Evolutionary conservation across 1,139 yeast species (phyloP), one percentile per base, ranked within the genome.

Genomic region (Diutina pseudorugosa): DNA sequence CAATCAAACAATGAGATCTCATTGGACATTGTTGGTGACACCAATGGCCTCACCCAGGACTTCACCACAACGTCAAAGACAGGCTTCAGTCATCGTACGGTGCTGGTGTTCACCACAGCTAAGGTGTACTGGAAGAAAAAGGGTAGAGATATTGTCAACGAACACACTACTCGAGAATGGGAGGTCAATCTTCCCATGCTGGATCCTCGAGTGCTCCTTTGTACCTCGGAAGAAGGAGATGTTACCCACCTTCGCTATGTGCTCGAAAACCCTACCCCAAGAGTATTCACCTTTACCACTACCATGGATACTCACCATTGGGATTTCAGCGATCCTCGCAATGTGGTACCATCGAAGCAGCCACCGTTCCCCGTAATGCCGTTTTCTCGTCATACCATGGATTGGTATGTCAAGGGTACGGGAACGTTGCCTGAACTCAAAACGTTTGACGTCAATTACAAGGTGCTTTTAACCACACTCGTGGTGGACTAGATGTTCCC

Each of bases 351-450:
- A 8, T 27, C 27, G 6, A 45, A 45, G 14, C 49, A 45, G 8
- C 49, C 41, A 6, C 49, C 49, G n/a, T 45, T 45, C 25, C 49
- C 49, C 4, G 40, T 45, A 3, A 27, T 45, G 49, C 49, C 49
- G 1, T 45, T 45, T 11, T 45, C 49, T n/a, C 36, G 49, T 14
- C 27, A 27, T 14, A 16, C 4, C 8, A 45, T 45, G 49, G 40
- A 45, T 11, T 45, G 49, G 49, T 45, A 45, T 45, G 18, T 45
- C 2, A 12, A 16, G 4, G 49, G 49, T 6, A 18, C 16, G 1
- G 49, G 49, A 4, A 3, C 14, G 2, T 9, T 27, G 4, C 49
- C 49, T 3, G 49, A 45, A 16, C 27, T 45, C 6, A 45, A 18
- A 12, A 12, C 41, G 14, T 45, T 21, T 45, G 49, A 45, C 27